phyloP scores from a whole-genome alignment of 345 rosid species.

The Sonneratia alba region DNA sequence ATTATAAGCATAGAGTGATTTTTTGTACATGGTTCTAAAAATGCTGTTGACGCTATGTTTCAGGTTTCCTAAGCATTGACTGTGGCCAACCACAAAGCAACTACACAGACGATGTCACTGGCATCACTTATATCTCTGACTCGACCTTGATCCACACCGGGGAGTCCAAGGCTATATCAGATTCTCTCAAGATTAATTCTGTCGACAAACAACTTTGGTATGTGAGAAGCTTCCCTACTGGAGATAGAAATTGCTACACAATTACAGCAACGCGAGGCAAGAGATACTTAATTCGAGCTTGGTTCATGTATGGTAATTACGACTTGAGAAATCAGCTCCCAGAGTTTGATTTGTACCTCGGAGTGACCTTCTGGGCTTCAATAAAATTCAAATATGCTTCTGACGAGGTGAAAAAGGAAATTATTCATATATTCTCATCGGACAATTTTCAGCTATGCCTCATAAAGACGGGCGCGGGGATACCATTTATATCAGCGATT shows the following conservation, averaged over 20 bases:
- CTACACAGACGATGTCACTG: neutral
- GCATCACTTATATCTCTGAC: neutral
- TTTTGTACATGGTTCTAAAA: too few species aligned
- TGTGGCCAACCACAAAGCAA: neutral
- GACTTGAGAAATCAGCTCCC: neutral
- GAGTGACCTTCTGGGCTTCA: conserved; percentile 1
- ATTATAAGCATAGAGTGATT: too few species aligned
- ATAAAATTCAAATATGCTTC: neutral
- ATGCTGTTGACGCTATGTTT: too few species aligned
- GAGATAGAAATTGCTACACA: neutral
- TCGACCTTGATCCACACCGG: neutral
- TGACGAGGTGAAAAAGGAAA: neutral
- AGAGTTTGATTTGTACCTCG: neutral
- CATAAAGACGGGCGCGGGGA: neutral
- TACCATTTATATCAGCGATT: neutral
- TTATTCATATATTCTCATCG: neutral
- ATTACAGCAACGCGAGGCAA: neutral
- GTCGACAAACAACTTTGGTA: neutral
- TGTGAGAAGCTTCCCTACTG: neutral
- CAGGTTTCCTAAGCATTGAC: neutral
- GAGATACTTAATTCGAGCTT: neutral
- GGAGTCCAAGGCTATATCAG: neutral
- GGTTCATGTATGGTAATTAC: neutral
- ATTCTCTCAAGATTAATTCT: neutral
- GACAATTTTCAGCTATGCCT: neutral